Evolutionary conservation across 176 grass and related monocot species (phyloP), one percentile per base, ranked within the genome.

Genomic region (Canna indica): DNA sequence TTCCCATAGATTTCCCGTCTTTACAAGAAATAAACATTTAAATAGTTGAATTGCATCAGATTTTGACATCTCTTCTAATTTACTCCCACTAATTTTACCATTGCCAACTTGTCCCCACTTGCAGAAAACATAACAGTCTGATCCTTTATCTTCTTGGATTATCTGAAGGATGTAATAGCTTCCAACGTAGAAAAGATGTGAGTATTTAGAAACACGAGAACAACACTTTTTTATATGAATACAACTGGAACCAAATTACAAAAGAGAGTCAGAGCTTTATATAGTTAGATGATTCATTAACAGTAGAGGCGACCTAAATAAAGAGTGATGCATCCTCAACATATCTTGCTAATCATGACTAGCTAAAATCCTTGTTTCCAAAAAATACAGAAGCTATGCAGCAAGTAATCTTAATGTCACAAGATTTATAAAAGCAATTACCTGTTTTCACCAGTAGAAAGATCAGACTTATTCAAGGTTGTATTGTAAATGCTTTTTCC

Each of bases 161-260:
- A 96, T 26, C 80, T 96, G 92, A 82, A 96, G 92, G 61, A 96
- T 81, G 69, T 91, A 96, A 74, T 90, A 91, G 78, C 88, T 96
- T 90, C 69, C 36, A 74, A 47, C 75, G 67, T 59, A n/a, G 50
- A 31, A 67, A 48, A 36, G 42, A 52, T 38, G 2, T 68, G 7
- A 18, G 38, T 85, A 72, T 24, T 69, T 10, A 69, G 13, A 8
- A 46, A 69, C 45, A 24, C 35, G 11, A 88, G 17, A 52, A 48
- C 4, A 69, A 29, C 28, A 48, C 1, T 32, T 12, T 50, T 11
- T 31, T 16, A 48, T 6, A 70, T 10, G 6, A 50, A 70, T 29
- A 31, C 33, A 34, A 63, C 18, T 17, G 29, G 10, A 63, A 20
- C 15, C n/a, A 59, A 59, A 59, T 24, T 26, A 59, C 24, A 26